These are phyloP conservation scores for Sordariomycetes sp. DNA, from an alignment of 2,329 filamentous ascomycete genomes.

Conservation along the genomic window DNA sequence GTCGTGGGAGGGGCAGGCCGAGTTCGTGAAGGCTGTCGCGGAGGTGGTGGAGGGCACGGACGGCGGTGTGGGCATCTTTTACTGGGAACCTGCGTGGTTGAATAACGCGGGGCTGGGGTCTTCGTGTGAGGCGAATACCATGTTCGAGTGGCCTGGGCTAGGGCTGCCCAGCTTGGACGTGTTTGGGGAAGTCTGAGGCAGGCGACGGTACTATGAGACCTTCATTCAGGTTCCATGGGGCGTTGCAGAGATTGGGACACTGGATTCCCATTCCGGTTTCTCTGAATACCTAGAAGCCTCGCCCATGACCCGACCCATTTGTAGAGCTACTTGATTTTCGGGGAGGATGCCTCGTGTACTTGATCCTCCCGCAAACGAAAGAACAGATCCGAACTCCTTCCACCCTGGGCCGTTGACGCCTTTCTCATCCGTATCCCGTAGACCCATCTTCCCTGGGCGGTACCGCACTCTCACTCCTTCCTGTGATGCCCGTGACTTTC, in stretches of 20 bases:
- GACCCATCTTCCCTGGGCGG: too few relatives aligned
- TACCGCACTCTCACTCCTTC: too few relatives aligned
- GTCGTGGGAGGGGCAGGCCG: conserved; percentile 49
- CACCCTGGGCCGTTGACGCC: too few relatives aligned
- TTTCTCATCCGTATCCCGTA: too few relatives aligned
- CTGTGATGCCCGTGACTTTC: too few relatives aligned
- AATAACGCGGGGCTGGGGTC: conserved; percentile 54
- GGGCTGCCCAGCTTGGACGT: conserved; percentile 40
- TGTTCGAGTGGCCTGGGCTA: conserved; percentile 45
- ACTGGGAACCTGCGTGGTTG: conserved; percentile 67
- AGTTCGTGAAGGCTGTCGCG: conserved; percentile 51
- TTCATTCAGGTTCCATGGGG: not conserved
- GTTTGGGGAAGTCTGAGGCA: not conserved
- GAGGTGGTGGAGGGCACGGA: conserved; percentile 39
- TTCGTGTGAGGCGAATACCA: conserved; percentile 52
- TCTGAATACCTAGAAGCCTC: not conserved
- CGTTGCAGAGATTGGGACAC: not conserved
- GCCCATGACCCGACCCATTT: too few relatives aligned
- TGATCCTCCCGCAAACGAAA: too few relatives aligned
- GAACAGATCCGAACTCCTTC: too few relatives aligned
- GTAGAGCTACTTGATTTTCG: too few relatives aligned
- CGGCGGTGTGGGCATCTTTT: conserved; percentile 52
- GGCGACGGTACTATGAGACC: too few relatives aligned
- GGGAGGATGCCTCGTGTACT: too few relatives aligned
- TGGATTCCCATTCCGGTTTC: not conserved